phyloP scores from a whole-genome alignment of 2,329 filamentous ascomycete genomes.

The Fusarium torulosum region DNA sequence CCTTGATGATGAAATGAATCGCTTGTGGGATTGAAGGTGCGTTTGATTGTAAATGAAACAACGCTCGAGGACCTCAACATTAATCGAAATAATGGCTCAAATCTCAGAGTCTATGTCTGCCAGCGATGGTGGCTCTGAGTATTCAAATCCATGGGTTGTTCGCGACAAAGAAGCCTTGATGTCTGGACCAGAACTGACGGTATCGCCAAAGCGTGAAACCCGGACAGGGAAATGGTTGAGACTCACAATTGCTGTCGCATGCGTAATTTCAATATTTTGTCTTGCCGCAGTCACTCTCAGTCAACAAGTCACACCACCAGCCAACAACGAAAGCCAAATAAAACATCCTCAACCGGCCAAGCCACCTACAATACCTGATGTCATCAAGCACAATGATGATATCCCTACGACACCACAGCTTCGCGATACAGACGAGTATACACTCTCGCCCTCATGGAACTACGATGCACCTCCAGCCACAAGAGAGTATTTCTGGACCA shows the following conservation, averaged over 20 bases:
- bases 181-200: background rate
- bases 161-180: background rate
- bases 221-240: background rate
- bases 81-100: background rate
- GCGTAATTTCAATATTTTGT: slow-evolving; percentile 42
- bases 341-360: slow-evolving; percentile 12
- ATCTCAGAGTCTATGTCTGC: background rate
- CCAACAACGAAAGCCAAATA: background rate
- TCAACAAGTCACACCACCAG: background rate
- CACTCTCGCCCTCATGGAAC: slow-evolving; percentile 69
- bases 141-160: background rate
- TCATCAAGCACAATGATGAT: slow-evolving; percentile 45
- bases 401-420: slow-evolving; percentile 44
- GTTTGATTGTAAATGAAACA: background rate
- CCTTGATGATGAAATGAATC: background rate
- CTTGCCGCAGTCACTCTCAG: slow-evolving; percentile 42
- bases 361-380: background rate
- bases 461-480: slow-evolving; percentile 61
- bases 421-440: slow-evolving; percentile 62
- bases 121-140: background rate
- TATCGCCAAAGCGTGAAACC: accelerated
- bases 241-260: background rate
- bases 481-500: slow-evolving; percentile 71
- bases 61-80: background rate
- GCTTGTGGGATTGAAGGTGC: too few relatives aligned